A percentile compares a stretch with the other conserved stretches of the same genome.
These are phyloP conservation scores for Ceratocystiopsis minuta DNA, from an alignment of 2,329 filamentous ascomycete species.

Conservation along the genomic window DNA sequence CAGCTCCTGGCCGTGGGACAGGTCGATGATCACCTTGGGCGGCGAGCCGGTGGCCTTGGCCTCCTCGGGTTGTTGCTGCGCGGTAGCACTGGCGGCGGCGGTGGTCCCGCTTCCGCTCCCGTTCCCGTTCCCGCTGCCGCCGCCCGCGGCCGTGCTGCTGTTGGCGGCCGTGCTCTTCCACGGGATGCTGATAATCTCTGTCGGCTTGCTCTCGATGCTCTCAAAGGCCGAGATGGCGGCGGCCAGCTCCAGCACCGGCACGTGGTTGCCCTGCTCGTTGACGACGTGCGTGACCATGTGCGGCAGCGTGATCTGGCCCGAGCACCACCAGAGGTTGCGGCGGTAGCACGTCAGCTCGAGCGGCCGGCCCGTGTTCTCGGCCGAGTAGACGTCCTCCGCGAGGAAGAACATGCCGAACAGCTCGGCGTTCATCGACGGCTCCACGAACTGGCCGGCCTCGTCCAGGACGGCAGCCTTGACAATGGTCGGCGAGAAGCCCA, in stretches of 20 bases:
- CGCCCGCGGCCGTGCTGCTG: background rate
- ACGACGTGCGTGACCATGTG: conserved; percentile 48
- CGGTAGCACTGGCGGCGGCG: background rate
- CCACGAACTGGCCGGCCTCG: conserved; percentile 42
- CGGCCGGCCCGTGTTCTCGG: conserved; percentile 36
- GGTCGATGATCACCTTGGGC: conserved; percentile 35
- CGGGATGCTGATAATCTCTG: conserved; percentile 90
- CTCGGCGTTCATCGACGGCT: conserved; percentile 53
- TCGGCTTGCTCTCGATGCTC: conserved; percentile 77
- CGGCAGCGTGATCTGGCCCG: conserved; percentile 70
- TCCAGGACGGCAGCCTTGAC: conserved; percentile 46
- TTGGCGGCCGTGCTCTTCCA: conserved; percentile 63
- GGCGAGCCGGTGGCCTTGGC: conserved; percentile 32
- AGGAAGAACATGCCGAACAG: conserved; percentile 81
- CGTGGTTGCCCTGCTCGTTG: conserved; percentile 58
- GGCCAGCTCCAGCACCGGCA: conserved; percentile 60
- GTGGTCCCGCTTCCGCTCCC: background rate
- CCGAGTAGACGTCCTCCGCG: conserved; percentile 60
- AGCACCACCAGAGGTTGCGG: conserved; percentile 87
- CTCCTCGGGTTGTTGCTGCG: conserved; percentile 18
- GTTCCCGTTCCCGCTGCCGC: conserved; percentile 18
- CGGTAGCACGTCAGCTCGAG: conserved; percentile 88
- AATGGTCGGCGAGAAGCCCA: conserved; percentile 52
- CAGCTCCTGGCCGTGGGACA: conserved; percentile 44
- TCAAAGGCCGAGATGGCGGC: conserved; percentile 73